Base-by-base conservation (phyloP, 768 basidiomycete genomes). In the Tylopilus rubrobrunneus region DNA sequence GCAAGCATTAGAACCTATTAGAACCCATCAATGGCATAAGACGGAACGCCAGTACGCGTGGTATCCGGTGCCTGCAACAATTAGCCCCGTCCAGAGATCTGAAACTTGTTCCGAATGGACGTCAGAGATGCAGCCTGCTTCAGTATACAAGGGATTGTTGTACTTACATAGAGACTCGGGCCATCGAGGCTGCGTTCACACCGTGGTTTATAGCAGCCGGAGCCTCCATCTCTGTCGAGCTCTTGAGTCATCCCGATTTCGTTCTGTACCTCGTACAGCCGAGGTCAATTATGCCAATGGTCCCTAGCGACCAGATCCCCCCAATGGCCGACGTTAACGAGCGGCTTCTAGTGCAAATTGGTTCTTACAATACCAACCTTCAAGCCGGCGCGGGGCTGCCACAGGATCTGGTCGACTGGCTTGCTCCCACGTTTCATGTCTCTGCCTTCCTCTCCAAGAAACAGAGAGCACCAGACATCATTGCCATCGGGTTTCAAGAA, bases 401-500 rank as follows among this genome's bases (percentile, higher is more conserved):
- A 0, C 89, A 93, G 67, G 87, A 95, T 64, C 79, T 98, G 44
- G 89, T 94, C 4, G 87, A 91, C 73, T 98, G 95, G 95, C 81
- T 98, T 25, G 77, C 83, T 4, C 92, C 94, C 28, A 89, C 89
- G 0, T 71, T 93, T 9, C 83, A 85, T 52, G 87, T 89, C 8
- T 87, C 89, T 36, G 75, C 75, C 49, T 85, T 90, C 71, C 82
- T 91, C 31, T 77, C 85, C 33, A 79, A 76, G 49, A 74, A 81
- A 63, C 70, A 72, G 51, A 74, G 83, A 53, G 82, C 89, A 6
- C 92, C 94, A 39, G 92, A 94, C 67, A 81, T 95, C 31, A 80
- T 96, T 40, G 94, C 86, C 7, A 87, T 98, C 49, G 92, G 92
- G 3, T 94, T 97, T 59, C 96, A 98, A 68, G 96, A 98, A 68